Evolutionary conservation across 495 filamentous ascomycete species (phyloP).

Genomic region (Daldinia grandis): DNA sequence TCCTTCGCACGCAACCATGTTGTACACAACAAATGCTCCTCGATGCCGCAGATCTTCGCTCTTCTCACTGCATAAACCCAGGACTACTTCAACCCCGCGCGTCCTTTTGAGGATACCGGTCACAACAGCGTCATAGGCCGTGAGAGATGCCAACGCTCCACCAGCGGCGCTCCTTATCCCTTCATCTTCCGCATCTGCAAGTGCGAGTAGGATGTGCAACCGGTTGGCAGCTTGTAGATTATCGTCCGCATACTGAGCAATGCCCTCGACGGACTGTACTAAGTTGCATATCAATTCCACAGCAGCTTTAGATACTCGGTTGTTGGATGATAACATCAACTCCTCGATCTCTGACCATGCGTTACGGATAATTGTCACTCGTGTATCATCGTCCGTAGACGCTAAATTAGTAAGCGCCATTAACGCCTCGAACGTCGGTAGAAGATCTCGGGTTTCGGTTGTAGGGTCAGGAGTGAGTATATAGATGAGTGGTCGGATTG

Average conservation of each 20-base stretch:
- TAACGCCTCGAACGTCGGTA: conserved; percentile 88
- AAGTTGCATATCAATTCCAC: conserved; percentile 94
- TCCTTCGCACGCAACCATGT: conserved; percentile 63
- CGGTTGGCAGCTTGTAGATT: conserved; percentile 71
- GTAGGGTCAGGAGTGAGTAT: conserved; percentile 68
- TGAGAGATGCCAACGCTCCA: conserved; percentile 85
- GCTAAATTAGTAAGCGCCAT: conserved; percentile 95
- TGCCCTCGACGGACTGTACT: conserved; percentile 76
- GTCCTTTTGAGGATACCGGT: conserved; percentile 72
- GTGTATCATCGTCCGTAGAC: conserved; percentile 74
- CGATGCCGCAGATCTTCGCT: conserved; percentile 78
- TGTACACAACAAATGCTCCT: conserved; percentile 78
- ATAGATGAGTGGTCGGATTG: conserved; percentile 78
- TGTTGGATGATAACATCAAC: conserved; percentile 77
- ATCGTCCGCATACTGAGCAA: conserved; percentile 78
- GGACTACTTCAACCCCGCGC: conserved; percentile 71
- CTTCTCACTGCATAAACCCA: conserved; percentile 79
- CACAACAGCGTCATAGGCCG: conserved; percentile 76
- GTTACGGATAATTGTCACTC: conserved; percentile 73
- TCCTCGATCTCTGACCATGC: conserved; percentile 81
- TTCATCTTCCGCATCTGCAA: conserved; percentile 84
- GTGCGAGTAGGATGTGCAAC: conserved; percentile 82
- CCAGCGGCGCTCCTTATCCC: conserved; percentile 84
- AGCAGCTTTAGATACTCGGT: conserved; percentile 80
- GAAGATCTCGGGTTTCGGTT: conserved; percentile 77